Evolutionary conservation across 2,329 filamentous ascomycete genomes (phyloP), one percentile per base, ranked within the genome.

Genomic region (Paracamarosporium sp.): DNA sequence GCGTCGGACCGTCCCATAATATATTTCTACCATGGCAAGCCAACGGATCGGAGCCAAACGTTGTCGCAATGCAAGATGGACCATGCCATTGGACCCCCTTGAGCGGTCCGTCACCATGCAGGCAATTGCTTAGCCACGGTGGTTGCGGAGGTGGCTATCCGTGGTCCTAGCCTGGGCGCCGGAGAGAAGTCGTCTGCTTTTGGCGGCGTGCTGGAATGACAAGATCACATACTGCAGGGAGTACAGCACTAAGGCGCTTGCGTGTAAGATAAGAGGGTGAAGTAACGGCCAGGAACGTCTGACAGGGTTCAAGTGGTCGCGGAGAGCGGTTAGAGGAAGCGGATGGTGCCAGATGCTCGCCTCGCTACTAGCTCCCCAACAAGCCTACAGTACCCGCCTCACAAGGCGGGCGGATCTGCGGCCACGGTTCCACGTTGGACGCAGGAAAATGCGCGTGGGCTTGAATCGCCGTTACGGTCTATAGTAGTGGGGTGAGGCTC

Each of bases 321-420:
- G 57, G 51, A 58, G 50, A 38, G 50, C 25, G 40, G 54, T 57
- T 43, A 52, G 33, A 50, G 52, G 60, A 59, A 51, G 52, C 56
- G 53, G 58, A 62, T 60, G 59, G 46, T 60, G 57, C 59, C 60
- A 70, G 53, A 56, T 54, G 52, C 62, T 69, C 64, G 67, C 68
- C 64, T 66, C 59, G 63, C 46, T 27, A 41, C 56, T 61, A 56
- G 57, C 53, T 61, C 15, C 40, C 51, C 59, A 66, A 65, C 62
- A 60, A 28, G 24, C 44, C 20, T 43, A 48, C 60, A 64, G 53
- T 63, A 62, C 53, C 60, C 56, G 56, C 44, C 57, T 59, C 64
- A 64, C 63, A 57, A 50, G 57, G 62, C 59, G 57, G 60, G 46
- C 59, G 67, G 73, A 76, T 74, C 70, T 74, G 63, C 73, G 46